Conservation (phyloP, 805 yeast genomes). For the Candida lessepsii region DNA sequence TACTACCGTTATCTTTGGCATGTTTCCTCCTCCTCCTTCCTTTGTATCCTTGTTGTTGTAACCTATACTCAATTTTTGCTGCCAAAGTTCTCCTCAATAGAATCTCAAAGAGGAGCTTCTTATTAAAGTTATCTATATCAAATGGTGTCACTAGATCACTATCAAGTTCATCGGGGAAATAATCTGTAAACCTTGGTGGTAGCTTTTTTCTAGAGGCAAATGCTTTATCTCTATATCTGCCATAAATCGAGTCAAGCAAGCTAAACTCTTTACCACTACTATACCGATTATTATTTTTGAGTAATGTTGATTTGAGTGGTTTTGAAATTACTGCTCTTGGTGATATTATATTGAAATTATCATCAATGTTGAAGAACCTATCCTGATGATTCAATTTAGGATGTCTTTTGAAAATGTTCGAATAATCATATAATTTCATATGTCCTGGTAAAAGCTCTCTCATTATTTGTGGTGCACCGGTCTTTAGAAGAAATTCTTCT, state of each 20-base stretch:
- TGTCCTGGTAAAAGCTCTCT: constrained; percentile 28
- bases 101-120: constrained; percentile 33
- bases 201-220: constrained; percentile 19
- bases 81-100: constrained; percentile 41
- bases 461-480: constrained; percentile 23
- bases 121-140: constrained; percentile 31
- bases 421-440: constrained; percentile 26
- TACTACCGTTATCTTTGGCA: not conserved
- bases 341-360: constrained; percentile 12
- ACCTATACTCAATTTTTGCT: constrained; percentile 39
- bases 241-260: constrained; percentile 23
- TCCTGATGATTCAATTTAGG: constrained; percentile 16
- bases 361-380: constrained; percentile 10
- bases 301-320: constrained; percentile 18
- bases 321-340: constrained; percentile 14
- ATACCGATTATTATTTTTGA: constrained; percentile 12
- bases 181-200: constrained; percentile 28
- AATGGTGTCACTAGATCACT: constrained; percentile 19
- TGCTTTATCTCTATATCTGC: constrained; percentile 27
- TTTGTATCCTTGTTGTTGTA: constrained; percentile 19
- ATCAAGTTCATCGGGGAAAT: constrained; percentile 31
- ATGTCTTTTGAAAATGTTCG: constrained; percentile 12
- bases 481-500: constrained; percentile 18
- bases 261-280: constrained; percentile 10
- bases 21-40: constrained; percentile 1